Evolutionary conservation across 2,329 filamentous ascomycete genomes (phyloP), one percentile per base, ranked within the genome.

Genomic region (Elsinoe batatas): DNA sequence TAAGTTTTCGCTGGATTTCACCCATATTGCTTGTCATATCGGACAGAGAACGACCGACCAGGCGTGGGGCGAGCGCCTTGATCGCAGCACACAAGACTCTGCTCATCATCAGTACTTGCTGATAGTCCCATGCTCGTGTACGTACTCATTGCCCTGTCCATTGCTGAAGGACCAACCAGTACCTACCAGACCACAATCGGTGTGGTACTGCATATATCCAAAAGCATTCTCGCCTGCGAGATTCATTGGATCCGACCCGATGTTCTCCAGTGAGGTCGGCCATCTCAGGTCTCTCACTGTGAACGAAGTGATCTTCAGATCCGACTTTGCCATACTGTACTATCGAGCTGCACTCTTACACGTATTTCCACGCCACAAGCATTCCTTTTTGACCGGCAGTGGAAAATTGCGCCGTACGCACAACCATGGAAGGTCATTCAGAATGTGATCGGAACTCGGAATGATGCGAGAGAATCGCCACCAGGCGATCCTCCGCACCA

Each of bases 191-290:
- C 78, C 67, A 0, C 85, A 84, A 68, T 94, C 85, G 0, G 90
- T 95, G 67, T 89, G 76, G 49, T 95, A 75, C 64, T 95, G 91
- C 70, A 89, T 94, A 76, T 95, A 95, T n/a, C 91, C 89, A 12
- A 90, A 79, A 1, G 88, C 94, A 74, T 95, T 95, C 72, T 95
- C 89, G 59, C 89, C 87, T 1, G 90, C 89, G 2, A 88, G 87
- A 68, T 96, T 95, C 91, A 95, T 96, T 66, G 89, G 90, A 80
- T 96, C 91, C 6, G 88, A 95, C 65, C 90, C 90, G 13, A 88
- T 95, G 75, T 91, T 93, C 73, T 95, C 89, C 58, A 96, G 82
- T 33, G 90, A 95, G 13, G 90, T 95, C 70, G 43, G 43, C 43
- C 43, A 47, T 47, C 43, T 18, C 10, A 47, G 22, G 32, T 47